phyloP scores from a whole-genome alignment of 805 yeast species.

The Metschnikowia corniflorae region DNA sequence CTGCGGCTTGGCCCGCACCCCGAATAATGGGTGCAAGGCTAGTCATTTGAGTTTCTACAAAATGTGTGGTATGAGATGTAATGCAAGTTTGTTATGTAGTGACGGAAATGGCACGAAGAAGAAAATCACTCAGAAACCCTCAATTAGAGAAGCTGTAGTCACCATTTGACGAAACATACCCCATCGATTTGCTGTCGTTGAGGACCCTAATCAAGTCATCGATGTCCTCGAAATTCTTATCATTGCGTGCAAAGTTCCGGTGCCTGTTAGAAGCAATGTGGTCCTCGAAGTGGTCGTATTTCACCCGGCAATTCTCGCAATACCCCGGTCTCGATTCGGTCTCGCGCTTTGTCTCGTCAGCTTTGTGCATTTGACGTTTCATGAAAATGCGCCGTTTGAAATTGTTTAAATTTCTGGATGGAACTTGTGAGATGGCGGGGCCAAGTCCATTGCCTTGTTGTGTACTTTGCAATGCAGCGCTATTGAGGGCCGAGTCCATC shows the following conservation, averaged over 20 bases:
- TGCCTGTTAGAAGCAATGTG: constrained; percentile 73
- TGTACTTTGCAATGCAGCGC: constrained; percentile 24
- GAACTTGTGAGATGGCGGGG: constrained; percentile 55
- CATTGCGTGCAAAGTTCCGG: constrained; percentile 70
- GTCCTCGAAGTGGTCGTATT: constrained; percentile 73
- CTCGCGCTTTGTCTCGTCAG: constrained; percentile 23
- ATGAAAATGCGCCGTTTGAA: constrained; percentile 45
- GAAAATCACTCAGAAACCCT: too few relatives aligned
- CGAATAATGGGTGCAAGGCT: too few relatives aligned
- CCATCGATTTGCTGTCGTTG: constrained; percentile 40
- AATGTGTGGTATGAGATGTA: too few relatives aligned
- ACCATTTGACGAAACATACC: constrained; percentile 41
- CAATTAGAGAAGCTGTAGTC: constrained; percentile 25
- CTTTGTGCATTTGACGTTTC: constrained; percentile 33
- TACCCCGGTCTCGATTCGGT: constrained; percentile 59
- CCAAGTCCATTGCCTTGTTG: constrained; percentile 52
- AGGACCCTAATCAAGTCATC: constrained; percentile 63
- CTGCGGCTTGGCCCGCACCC: too few relatives aligned
- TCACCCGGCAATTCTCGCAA: constrained; percentile 90
- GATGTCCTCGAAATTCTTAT: constrained; percentile 68
- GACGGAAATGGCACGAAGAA: too few relatives aligned
- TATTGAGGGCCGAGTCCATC: constrained; percentile 38
- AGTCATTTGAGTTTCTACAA: too few relatives aligned
- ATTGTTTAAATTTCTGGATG: constrained; percentile 48
- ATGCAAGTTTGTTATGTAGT: too few relatives aligned